Base-by-base conservation (phyloP, 2,329 filamentous ascomycete species). In the Hypoxylon sp. region DNA sequence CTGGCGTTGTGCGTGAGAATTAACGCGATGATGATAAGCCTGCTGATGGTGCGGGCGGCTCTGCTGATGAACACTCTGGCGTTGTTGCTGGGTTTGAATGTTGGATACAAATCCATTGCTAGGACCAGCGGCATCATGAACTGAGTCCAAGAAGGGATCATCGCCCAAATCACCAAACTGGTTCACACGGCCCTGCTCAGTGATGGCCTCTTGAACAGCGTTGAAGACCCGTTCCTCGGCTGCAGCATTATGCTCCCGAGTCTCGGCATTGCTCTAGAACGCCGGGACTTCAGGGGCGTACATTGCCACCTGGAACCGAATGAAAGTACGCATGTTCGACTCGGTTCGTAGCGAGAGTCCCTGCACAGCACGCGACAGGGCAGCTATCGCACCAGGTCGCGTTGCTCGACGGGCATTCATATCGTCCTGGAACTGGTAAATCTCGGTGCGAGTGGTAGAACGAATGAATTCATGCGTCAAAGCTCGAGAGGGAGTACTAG, bases 261-360 rank as follows among this genome's bases (percentile, higher is more conserved):
- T 32, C 30, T 59, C 52, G 4, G 25, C 45, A n/a, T 20, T 19
- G 35, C 43, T 45, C 56, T 56, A 59, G 42, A 40, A 56, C 16
- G 45, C 49, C 12, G 48, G 49, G 34, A 56, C 41, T 12, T 29
- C 17, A 3, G 56, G 56, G 2, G 49, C 46, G 34, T 51, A 32
- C 15, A 40, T 5, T 0, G 43, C 37, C 9, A 53, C 52, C 26
- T 59, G 52, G 3, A 45, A 32, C 16, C 49, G 48, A 17, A 51
- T 41, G 27, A 51, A 49, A 0, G 15, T 23, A 20, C 37, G 49
- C 11, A 59, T 13, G 0, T 42, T 45, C 2, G n/a, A 48, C 12
- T 59, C 48, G 5, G 20, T 53, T 26, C 43, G 27, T 1, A 58
- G 13, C 5, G 47, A 38, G 7, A 23, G 8, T 5, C 11, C n/a